phyloP scores from a whole-genome alignment of 768 basidiomycete genomes.

The Leccinum ochraceum region DNA sequence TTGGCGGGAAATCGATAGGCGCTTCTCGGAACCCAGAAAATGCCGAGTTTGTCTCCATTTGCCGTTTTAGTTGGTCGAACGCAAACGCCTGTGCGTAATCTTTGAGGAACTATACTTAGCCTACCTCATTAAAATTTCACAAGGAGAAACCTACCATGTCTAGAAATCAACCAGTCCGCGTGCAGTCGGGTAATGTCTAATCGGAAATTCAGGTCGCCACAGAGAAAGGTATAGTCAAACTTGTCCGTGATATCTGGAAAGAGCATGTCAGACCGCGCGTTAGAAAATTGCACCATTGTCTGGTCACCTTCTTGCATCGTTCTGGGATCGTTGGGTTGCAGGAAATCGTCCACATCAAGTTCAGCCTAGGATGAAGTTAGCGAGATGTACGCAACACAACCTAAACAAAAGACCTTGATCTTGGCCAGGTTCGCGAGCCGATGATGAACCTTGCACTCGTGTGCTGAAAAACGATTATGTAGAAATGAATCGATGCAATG shows the following conservation, averaged over 20 bases:
- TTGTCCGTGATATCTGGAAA: slow-evolving; percentile 72
- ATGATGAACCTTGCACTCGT: slow-evolving; percentile 72
- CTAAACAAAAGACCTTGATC: slow-evolving; percentile 62
- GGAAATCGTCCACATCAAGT: slow-evolving; percentile 76
- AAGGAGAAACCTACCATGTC: slow-evolving; percentile 53
- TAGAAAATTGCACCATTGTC: neutral
- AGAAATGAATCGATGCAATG: neutral
- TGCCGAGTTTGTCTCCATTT: slow-evolving; percentile 68
- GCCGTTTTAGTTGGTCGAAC: slow-evolving; percentile 82
- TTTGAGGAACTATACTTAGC: slow-evolving; percentile 30
- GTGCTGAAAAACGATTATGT: slow-evolving; percentile 46
- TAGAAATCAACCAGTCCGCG: slow-evolving; percentile 91
- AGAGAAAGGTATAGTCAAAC: slow-evolving; percentile 88
- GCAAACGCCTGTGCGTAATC: slow-evolving; percentile 85
- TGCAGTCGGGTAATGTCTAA: slow-evolving; percentile 87
- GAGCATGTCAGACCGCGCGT: slow-evolving; percentile 8
- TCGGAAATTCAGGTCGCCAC: slow-evolving; percentile 91
- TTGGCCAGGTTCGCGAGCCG: slow-evolving; percentile 86
- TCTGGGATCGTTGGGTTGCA: slow-evolving; percentile 63
- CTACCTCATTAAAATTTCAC: neutral
- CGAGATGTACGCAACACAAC: neutral
- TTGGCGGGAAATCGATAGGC: slow-evolving; percentile 83
- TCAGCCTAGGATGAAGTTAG: slow-evolving; percentile 51
- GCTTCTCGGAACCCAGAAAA: slow-evolving; percentile 84
- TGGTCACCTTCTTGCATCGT: slow-evolving; percentile 65